Conservation (phyloP, 345 rosid genomes). For the Conringia planisiliqua region DNA sequence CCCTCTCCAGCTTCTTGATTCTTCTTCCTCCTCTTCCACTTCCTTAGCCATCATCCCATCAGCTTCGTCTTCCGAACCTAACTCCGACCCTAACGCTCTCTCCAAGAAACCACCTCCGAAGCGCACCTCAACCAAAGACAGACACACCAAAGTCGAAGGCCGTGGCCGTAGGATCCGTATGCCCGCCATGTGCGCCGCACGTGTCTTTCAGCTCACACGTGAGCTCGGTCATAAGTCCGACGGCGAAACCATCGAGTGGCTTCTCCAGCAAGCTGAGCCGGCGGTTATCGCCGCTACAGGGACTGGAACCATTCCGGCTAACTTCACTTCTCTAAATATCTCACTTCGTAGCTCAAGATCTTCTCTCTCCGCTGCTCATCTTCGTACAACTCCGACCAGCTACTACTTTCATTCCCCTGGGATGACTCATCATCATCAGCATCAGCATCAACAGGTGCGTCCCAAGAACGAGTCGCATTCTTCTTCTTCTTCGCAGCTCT, state of each 20-base stretch:
- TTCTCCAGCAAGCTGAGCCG: constrained; percentile 91
- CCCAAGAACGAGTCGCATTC: constrained; percentile 35
- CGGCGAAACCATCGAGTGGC: constrained; percentile 89
- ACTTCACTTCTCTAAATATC: constrained; percentile 83
- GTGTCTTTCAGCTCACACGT: constrained; percentile 89
- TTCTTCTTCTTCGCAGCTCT: constrained; percentile 19
- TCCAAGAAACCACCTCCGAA: constrained; percentile 69
- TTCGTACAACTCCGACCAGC: constrained; percentile 44
- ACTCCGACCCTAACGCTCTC: constrained; percentile 19
- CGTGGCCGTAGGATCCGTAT: constrained; percentile 96
- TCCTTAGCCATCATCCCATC: constrained; percentile 32
- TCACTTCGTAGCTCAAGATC: constrained; percentile 83
- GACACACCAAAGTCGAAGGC: constrained; percentile 96
- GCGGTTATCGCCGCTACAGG: constrained; percentile 91
- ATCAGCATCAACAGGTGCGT: constrained; percentile 22
- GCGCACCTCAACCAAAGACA: constrained; percentile 71
- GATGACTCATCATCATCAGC: constrained; percentile 11
- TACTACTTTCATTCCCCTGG: constrained; percentile 36
- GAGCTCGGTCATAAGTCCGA: constrained; percentile 91
- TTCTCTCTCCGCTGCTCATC: constrained; percentile 66
- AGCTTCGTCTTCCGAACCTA: constrained; percentile 30
- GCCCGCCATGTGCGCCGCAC: constrained; percentile 90
- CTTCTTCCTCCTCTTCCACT: constrained; percentile 39
- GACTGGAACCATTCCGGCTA: constrained; percentile 90
- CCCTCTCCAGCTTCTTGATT: constrained; percentile 75